Percentiles rank a stretch among this genome's conserved stretches.
These are phyloP conservation scores for Talaromyces sp. DNA, from an alignment of 2,329 filamentous ascomycete genomes.

Conservation along the genomic window DNA sequence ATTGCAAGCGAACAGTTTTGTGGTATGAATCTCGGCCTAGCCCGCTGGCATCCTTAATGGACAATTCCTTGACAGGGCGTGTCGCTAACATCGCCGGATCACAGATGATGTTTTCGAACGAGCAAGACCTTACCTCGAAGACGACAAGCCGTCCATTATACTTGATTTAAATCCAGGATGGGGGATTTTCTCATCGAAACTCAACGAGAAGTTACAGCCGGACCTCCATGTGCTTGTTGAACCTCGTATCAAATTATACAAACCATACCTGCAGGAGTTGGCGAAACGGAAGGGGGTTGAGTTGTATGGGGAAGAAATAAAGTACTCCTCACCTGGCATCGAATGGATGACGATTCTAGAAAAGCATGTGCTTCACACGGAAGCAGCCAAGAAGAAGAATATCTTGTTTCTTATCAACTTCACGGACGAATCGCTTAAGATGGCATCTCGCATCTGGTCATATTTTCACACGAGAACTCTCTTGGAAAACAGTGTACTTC, in stretches of 20 bases:
- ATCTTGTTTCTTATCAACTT: constrained; percentile 72
- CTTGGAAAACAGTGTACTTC: constrained; percentile 59
- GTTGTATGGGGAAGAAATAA: constrained; percentile 33
- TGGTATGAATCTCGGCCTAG: constrained; percentile 20
- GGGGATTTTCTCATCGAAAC: constrained; percentile 71
- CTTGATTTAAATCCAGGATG: constrained; percentile 80
- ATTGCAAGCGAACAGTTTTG: constrained; percentile 29
- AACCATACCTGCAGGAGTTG: constrained; percentile 57
- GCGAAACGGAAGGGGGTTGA: constrained; percentile 40
- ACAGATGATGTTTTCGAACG: constrained; percentile 65
- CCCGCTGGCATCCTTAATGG: not conserved
- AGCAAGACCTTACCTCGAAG: constrained; percentile 62
- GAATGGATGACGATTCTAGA: constrained; percentile 39
- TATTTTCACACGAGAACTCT: constrained; percentile 54
- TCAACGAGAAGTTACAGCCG: constrained; percentile 71
- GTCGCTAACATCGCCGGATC: not conserved
- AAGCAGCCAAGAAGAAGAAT: constrained; percentile 56
- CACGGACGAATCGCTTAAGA: constrained; percentile 29
- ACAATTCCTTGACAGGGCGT: not conserved
- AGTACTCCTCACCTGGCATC: constrained; percentile 17
- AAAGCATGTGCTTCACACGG: constrained; percentile 49
- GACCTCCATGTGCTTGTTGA: constrained; percentile 82
- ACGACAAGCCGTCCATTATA: constrained; percentile 73
- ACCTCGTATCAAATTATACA: constrained; percentile 56
- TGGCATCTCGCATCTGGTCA: constrained; percentile 52